Percentiles rank a stretch among this genome's conserved stretches.
Conservation (phyloP, 768 basidiomycete genomes). For the Phanerodontia chrysosporium region DNA sequence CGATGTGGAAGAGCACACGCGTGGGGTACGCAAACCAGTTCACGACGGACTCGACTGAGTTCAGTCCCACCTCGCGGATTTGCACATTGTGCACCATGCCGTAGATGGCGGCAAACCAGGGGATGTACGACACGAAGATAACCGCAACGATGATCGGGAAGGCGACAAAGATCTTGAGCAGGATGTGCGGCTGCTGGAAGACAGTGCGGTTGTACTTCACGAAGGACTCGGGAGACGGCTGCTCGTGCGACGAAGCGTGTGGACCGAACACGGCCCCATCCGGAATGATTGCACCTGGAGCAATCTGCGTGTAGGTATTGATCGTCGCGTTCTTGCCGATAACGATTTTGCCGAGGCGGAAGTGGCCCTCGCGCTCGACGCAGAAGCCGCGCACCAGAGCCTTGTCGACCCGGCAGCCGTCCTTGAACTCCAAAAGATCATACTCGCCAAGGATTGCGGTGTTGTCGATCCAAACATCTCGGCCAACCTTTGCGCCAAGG, state of each 20-base stretch:
- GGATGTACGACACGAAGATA: conserved; percentile 33
- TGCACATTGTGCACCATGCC: conserved; percentile 34
- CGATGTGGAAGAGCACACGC: conserved; percentile 36
- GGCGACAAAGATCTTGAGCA: conserved; percentile 33
- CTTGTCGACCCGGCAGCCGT: conserved; percentile 41
- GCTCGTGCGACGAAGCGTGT: conserved; percentile 41
- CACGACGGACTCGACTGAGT: conserved; percentile 37
- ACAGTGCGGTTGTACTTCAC: conserved; percentile 38
- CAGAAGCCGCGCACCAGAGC: conserved; percentile 39
- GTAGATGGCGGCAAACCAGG: conserved; percentile 38
- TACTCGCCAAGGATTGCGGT: conserved; percentile 38
- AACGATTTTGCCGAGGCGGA: conserved; percentile 36
- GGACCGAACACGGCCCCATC: conserved; percentile 40
- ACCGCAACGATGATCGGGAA: conserved; percentile 37
- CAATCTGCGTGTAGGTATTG: conserved; percentile 41
- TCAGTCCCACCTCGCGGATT: conserved; percentile 23
- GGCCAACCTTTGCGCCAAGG: conserved; percentile 41
- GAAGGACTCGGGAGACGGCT: conserved; percentile 32
- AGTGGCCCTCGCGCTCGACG: conserved; percentile 41
- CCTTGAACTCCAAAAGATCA: conserved; percentile 40
- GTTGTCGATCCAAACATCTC: conserved; percentile 35
- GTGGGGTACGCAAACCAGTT: conserved; percentile 39
- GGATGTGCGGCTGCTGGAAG: conserved; percentile 27
- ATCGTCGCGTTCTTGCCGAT: conserved; percentile 36
- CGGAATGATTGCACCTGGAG: conserved; percentile 36